Base-by-base conservation (phyloP, 1,284 basidiomycete genomes). In the Ustilago shanxiensis region DNA sequence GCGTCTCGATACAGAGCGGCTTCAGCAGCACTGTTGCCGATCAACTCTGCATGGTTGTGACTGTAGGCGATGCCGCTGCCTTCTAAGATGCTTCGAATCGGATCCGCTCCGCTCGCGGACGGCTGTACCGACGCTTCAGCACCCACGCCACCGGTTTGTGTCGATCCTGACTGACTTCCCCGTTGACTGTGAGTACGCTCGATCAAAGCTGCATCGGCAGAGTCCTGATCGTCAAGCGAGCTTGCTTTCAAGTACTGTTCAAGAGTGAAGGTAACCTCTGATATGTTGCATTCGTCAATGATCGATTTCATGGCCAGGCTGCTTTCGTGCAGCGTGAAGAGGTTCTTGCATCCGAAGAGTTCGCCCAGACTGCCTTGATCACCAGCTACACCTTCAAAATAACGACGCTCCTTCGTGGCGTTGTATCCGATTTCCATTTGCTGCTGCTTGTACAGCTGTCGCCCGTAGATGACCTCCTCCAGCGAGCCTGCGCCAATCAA, bases 381-480 rank as follows among this genome's bases (percentile, higher is more conserved):
- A 13, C 92, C 92, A 82, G 93, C 92, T 0, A 95, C 89, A 18
- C 93, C 93, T 56, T 92, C 88, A 74, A 94, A 95, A 80, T 93
- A 93, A 68, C 92, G 92, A 44, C 50, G 54, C 39, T 69, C 73
- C 28, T 69, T 64, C 28, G 79, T 67, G 8, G 79, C 77, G 22
- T 65, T 70, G 82, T 95, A 95, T 0, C 91, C 93, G 55, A 94
- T 93, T 16, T 90, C 90, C 92, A 94, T 94, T 82, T 93, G 92
- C 81, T 94, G 93, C 79, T 93, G 93, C 85, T 95, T 95, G 86
- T 94, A 94, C 10, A 95, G 89, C 86, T 95, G 93, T 5, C 93
- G 90, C 0, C 92, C 92, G 79, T 94, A 94, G 33, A 94, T 86
- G 16, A 86, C 71, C 78, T 88, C 77, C 39, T 82, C 80, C 5